Evolutionary conservation across 805 yeast species (phyloP).

Genomic region (Metschnikowia cubensis): DNA sequence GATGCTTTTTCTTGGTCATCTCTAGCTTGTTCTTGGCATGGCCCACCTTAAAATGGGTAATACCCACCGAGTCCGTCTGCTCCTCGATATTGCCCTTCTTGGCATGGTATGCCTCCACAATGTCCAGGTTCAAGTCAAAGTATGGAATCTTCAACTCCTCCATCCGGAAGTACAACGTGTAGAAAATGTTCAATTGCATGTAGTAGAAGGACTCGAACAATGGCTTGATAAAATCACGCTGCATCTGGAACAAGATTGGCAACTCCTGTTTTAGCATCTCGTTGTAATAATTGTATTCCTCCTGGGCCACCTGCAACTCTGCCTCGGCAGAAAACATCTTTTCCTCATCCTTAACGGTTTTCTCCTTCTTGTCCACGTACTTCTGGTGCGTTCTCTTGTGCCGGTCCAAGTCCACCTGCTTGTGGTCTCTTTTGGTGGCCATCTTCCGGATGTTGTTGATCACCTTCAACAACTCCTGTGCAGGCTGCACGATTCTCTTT

Average conservation of each 20-base stretch:
- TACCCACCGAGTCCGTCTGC: constrained; percentile 80
- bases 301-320: constrained; percentile 84
- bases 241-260: constrained; percentile 82
- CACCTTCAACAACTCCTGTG: constrained; percentile 81
- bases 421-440: constrained; percentile 94
- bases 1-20: constrained; percentile 73
- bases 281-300: constrained; percentile 93
- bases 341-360: constrained; percentile 87
- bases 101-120: constrained; percentile 68
- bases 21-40: constrained; percentile 84
- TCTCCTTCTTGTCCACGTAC: constrained; percentile 77
- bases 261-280: constrained; percentile 89
- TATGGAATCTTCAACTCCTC: constrained; percentile 97
- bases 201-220: constrained; percentile 90
- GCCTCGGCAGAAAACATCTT: constrained; percentile 84
- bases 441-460: constrained; percentile 83
- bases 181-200: constrained; percentile 96
- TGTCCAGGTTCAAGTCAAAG: constrained; percentile 81
- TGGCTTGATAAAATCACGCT: constrained; percentile 89
- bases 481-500: constrained; percentile 82
- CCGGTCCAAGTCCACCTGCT: constrained; percentile 90
- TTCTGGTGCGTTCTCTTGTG: constrained; percentile 66
- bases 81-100: constrained; percentile 93
- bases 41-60: constrained; percentile 86
- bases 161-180: constrained; percentile 85